phyloP scores from a whole-genome alignment of 2,329 filamentous ascomycete genomes.

The Meredithiella fracta region DNA sequence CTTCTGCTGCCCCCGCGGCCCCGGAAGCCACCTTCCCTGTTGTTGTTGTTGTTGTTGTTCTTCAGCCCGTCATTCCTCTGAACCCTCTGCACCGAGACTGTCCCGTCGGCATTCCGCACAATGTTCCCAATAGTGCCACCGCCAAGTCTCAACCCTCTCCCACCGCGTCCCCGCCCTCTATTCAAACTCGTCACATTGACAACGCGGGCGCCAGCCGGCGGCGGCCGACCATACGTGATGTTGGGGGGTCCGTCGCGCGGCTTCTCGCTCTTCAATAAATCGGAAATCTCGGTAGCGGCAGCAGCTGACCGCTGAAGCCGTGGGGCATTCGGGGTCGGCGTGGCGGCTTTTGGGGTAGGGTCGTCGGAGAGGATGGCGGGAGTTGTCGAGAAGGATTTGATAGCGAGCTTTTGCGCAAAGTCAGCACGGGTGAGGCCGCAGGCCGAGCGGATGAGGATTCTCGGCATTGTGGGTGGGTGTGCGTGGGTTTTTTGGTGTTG shows the following conservation, averaged over 20 bases:
- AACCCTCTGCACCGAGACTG: slow-evolving; percentile 10
- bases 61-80: slow-evolving; percentile 1
- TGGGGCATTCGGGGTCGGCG: slow-evolving; percentile 5
- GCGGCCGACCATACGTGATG: background rate
- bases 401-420: slow-evolving; percentile 6
- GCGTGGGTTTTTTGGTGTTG: background rate
- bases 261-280: slow-evolving; percentile 17
- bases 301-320: slow-evolving; percentile 20
- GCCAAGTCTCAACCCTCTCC: slow-evolving; percentile 17
- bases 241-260: background rate
- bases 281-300: slow-evolving; percentile 23
- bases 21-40: slow-evolving; percentile 11
- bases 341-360: slow-evolving; percentile 6
- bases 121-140: slow-evolving; percentile 14
- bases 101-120: slow-evolving; percentile 12
- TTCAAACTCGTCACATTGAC: slow-evolving; percentile 25
- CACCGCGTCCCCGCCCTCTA: slow-evolving; percentile 19
- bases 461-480: slow-evolving; percentile 10
- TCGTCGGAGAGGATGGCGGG: slow-evolving; percentile 20
- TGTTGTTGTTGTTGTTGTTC: slow-evolving; percentile 10
- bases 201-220: slow-evolving; percentile 18
- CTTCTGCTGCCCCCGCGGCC: slow-evolving; percentile 13
- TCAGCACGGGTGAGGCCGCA: slow-evolving; percentile 7
- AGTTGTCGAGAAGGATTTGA: slow-evolving; percentile 23
- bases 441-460: slow-evolving; percentile 14